Evolutionary conservation across 371 early-diverging fungal genomes (phyloP), one percentile per base, ranked within the genome.

Genomic region (Apophysomyces variabilis): DNA sequence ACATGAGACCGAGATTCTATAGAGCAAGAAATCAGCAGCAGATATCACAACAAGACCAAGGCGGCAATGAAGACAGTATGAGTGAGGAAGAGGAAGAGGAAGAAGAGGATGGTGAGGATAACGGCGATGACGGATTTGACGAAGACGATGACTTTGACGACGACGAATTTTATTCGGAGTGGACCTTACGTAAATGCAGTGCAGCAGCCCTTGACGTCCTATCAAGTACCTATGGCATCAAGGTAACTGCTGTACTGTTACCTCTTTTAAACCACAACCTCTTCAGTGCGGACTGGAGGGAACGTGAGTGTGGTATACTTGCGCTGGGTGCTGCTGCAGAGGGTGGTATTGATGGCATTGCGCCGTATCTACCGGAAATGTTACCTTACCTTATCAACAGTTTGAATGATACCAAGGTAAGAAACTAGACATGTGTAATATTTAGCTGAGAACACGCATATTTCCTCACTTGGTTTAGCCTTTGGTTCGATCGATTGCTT

Each of bases 291-390:
- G 92, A 97, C 58, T 98, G 99, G 98, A 84, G 87, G 68, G 76
- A 89, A 60, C 86, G 91, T 39, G 99, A 98, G 81, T 89, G 93
- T 50, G 96, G 96, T 50, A 93, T 98, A 38, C 84, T 98, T 58
- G 98, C 98, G 7, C 83, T 98, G 45, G 97, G 98, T 35, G 99
- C 98, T 39, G 89, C 96, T 64, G 96, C 98, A 5, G 97, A 98
- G 76, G 96, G 82, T 38, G 94, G 96, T 71, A 83, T 88, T 72
- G 71, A 80, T 14, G 93, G 91, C 3, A 93, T 98, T 71, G 85
- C 87, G 68, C 88, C 87, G n/a, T 93, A 97, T 83, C 73, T 97
- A 67, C 90, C 94, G n/a, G 78, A 82, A 13, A 79, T 97, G 63
- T 77, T 96, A 39, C 96, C 95, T 12, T 92, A 88, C 70, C 82